Base-by-base conservation (phyloP, 108 stramenopile species). In the Ochromonas danica region DNA sequence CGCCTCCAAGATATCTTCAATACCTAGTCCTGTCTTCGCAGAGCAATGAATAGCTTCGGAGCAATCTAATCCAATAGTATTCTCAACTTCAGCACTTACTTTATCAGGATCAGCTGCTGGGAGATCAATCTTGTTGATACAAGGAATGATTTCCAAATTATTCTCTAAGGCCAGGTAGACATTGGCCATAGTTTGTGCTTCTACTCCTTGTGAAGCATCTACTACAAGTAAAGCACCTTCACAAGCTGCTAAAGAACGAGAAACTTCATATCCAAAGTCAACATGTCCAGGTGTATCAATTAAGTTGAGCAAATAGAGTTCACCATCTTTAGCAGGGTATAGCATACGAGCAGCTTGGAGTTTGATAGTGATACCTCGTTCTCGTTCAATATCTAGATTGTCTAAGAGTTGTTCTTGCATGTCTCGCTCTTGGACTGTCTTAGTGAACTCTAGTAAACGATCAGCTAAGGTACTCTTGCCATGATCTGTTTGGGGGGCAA, bases 141-240 rank as follows among this genome's bases (percentile, higher is more conserved):
- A 94, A 3, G 98, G 97, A 63, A 99, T 94, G 67, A 99, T 94
- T 80, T 97, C 94, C 63, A 99, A 87, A 86, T 96, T 88, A 82
- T 96, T 96, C 61, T 96, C 97, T 57, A 96, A 86, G 1, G 98
- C 98, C 61, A 96, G 83, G 81, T 96, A 96, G 2, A 95, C 95
- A 81, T 99, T 99, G 39, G 98, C 97, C 39, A 99, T 83, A 1
- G 98, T 99, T 90, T 98, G 98, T 28, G 98, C 98, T 83, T 99
- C 95, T 38, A 99, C 96, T n/a, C 98, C 96, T 82, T 99, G 98
- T 62, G 93, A 89, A 1, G 94, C 92, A 89, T 99, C 98, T 1
- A 99, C 98, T 0, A 99, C 96, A 42, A 99, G 87, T 51, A 99
- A 81, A 0, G 97, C 97, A n/a, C 98, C 98, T 84, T 99, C 94